Base-by-base conservation (phyloP, 1,284 basidiomycete species). In the Trichosporon sp. region DNA sequence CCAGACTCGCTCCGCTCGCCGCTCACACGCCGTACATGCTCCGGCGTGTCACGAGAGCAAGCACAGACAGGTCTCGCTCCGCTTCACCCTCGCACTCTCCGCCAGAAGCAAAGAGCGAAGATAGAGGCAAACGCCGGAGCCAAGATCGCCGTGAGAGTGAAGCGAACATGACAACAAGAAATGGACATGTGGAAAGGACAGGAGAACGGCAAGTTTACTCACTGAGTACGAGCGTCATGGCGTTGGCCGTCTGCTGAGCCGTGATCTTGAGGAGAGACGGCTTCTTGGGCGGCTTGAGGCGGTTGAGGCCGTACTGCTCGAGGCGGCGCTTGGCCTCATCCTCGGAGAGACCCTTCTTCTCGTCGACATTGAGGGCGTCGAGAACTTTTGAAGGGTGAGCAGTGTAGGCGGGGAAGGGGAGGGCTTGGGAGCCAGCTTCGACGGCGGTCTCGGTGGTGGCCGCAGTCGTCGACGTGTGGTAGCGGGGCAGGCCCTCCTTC, bases 201-300 rank as follows among this genome's bases (percentile, higher is more conserved):
- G 11, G 51, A 19, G 8, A n/a, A 43, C 21, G 16, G 54, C 56
- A 38, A 7, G 19, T 10, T 63, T 12, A 82, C 81, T 78, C 73
- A 82, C 81, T 81, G 6, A 83, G 78, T 12, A 84, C 81, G 19
- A 84, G 69, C 2, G 81, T 79, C 80, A 84, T 84, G 69, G 83
- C 82, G 76, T 85, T 85, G 51, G 79, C 82, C 65, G 84, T 64
- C 71, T 85, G 85, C 21, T 81, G 75, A 1, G 73, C 65, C 11
- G 79, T 70, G 54, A 83, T 82, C 66, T 78, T 79, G 66, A 72
- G 67, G 8, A 77, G 67, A 59, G 75, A 78, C 38, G 79, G 84
- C 73, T 77, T 79, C 71, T 78, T 78, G 12, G 83, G 82, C n/a
- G 79, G 84, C 74, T 78, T 79, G 65, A 86, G 76, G 70, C 84